These are phyloP conservation scores for Acacia concinna DNA, from an alignment of 331 rosid genomes.

Conservation along the genomic window DNA sequence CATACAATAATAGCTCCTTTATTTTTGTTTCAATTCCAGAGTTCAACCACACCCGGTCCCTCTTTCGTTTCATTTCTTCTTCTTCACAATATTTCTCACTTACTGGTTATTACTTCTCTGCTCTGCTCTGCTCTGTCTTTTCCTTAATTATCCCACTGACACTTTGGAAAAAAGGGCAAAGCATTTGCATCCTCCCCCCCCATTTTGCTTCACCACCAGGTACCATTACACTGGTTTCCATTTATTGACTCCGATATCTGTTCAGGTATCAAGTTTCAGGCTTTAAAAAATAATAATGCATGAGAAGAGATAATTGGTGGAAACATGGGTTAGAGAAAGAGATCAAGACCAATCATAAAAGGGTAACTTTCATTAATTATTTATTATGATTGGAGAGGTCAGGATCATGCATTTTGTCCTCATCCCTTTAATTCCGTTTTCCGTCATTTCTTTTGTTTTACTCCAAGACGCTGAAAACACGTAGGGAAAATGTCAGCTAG, in stretches of 20 bases:
- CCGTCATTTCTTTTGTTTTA: slow-evolving; percentile 18
- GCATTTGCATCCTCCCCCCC: too few species aligned
- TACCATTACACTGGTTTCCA: background rate
- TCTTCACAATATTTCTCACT: slow-evolving; percentile 4
- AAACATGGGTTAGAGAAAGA: background rate
- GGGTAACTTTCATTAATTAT: slow-evolving; percentile 10
- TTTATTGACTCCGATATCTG: background rate
- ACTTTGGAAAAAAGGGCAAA: background rate
- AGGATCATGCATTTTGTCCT: slow-evolving; percentile 5
- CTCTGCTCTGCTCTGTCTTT: slow-evolving; percentile 9
- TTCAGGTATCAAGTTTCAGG: background rate
- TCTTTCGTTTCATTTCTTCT: too few species aligned
- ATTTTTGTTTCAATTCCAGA: too few species aligned
- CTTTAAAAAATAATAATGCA: background rate
- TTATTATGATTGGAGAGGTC: background rate
- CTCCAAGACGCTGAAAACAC: background rate
- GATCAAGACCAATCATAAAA: background rate
- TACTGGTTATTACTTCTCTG: slow-evolving; percentile 14
- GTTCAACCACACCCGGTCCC: slow-evolving; percentile 57
- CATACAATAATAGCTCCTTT: slow-evolving; percentile 54
- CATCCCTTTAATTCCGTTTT: background rate
- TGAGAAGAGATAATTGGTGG: background rate
- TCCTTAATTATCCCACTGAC: slow-evolving; percentile 9
- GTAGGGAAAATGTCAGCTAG: too few species aligned
- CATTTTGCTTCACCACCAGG: background rate